Base-by-base conservation (phyloP, 192 early-diverging fungal species). In the Backusella sp. region DNA sequence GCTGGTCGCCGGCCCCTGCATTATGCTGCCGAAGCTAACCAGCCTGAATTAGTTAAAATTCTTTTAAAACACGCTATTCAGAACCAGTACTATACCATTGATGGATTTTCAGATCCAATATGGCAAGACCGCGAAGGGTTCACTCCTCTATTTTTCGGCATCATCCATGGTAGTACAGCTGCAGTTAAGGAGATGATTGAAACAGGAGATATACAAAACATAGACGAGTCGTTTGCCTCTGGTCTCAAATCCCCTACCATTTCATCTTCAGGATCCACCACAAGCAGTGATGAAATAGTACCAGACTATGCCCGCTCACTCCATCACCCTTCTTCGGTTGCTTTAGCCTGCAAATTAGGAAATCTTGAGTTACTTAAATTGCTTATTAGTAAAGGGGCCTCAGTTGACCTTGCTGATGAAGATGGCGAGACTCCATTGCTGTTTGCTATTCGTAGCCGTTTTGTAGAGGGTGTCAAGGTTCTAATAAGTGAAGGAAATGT, bases 91-190 rank as follows among this genome's bases (percentile, higher is more conserved):
- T 87, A 83, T 72, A 36, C 52, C 9, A 7, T 19, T 4, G 23
- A 26, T 12, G 77, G 77, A n/a, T 88, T 86, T 76, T 80, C 75
- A 0, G 81, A 74, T 70, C 68, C 72, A 30, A 76, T 74, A 12
- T 92, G 91, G 91, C 76, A 84, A n/a, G 91, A 92, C 69, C 77
- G 86, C n/a, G 89, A 92, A 74, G 91, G 90, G 1, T 85, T 87
- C 75, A 89, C 86, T 3, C 91, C 91, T 4, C 37, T 92, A 1
- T 90, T 92, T 66, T 90, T 89, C 46, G 89, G 88, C 17, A 87
- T 91, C 0, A 75, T 88, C 4, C 81, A 82, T 71, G 88, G 89
- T 3, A 79, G 90, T 23, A 77, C 86, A 15, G 75, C 70, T 5
- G 82, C 86, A 23, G 77, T 87, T 14, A 77, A 84, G 28, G 78